Conservation (phyloP, 2,329 filamentous ascomycete genomes). For the Beauveria brongniartii region DNA sequence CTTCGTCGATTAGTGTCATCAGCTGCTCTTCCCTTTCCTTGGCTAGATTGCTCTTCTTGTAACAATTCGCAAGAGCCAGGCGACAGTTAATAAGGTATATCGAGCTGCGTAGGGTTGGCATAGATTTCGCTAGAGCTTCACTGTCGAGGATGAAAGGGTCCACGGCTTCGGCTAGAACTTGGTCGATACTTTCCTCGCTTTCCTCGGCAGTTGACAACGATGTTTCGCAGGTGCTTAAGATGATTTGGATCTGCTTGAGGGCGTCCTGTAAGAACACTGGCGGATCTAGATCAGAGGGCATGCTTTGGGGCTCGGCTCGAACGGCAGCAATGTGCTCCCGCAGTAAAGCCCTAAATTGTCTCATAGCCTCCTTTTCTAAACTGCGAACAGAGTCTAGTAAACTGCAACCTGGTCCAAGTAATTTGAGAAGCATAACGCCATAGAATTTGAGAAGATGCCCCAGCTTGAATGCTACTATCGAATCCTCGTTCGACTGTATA, state of each 20-base stretch:
- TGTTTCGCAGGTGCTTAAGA: constrained; percentile 82
- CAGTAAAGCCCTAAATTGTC: constrained; percentile 75
- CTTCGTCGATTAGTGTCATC: constrained; percentile 44
- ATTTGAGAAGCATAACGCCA: constrained; percentile 70
- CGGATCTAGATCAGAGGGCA: constrained; percentile 64
- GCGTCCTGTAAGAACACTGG: constrained; percentile 77
- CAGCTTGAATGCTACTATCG: constrained; percentile 80
- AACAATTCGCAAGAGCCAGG: constrained; percentile 45
- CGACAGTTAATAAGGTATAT: constrained; percentile 71
- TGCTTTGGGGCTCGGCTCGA: constrained; percentile 62
- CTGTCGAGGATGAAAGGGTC: constrained; percentile 80
- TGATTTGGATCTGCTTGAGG: constrained; percentile 64
- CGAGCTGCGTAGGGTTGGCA: constrained; percentile 51
- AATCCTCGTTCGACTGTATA: constrained; percentile 86
- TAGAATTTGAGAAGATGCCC: constrained; percentile 89
- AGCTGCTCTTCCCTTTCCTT: constrained; percentile 46
- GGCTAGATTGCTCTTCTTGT: constrained; percentile 58
- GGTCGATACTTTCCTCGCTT: constrained; percentile 61
- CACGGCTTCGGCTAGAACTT: constrained; percentile 68
- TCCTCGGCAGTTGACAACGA: constrained; percentile 57
- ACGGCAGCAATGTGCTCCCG: constrained; percentile 70
- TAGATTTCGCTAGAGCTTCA: constrained; percentile 55
- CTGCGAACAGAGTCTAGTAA: constrained; percentile 60
- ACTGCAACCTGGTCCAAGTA: constrained; percentile 61
- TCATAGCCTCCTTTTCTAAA: constrained; percentile 68